These are phyloP conservation scores for Chrysoporthe austroafricana DNA, from an alignment of 2,329 filamentous ascomycete species.

Conservation along the genomic window DNA sequence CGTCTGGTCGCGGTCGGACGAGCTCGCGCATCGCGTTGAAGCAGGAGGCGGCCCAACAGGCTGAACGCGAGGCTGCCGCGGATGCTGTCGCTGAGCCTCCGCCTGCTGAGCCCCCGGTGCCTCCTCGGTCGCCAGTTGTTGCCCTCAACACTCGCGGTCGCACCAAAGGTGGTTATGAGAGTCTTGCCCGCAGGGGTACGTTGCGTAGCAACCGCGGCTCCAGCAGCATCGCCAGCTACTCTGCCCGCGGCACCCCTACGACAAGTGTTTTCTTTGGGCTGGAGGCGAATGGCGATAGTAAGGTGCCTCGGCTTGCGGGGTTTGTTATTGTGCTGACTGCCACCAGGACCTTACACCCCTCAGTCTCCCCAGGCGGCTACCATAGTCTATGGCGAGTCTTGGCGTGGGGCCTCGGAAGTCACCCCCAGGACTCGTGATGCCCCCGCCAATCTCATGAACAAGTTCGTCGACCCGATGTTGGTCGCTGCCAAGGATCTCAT, in stretches of 20 bases:
- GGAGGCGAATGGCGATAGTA: conserved; percentile 13
- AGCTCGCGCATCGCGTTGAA: conserved; percentile 27
- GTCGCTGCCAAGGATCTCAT: conserved; percentile 17
- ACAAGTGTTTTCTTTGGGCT: conserved; percentile 12
- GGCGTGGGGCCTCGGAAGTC: neutral
- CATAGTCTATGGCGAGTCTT: conserved; percentile 15
- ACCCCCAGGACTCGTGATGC: conserved; percentile 23
- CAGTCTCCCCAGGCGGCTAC: conserved; percentile 15
- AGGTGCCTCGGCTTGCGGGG: neutral
- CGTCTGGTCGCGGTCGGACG: conserved; percentile 16
- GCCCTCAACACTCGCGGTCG: conserved; percentile 14
- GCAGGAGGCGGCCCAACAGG: conserved; percentile 13
- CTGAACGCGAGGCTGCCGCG: conserved; percentile 23
- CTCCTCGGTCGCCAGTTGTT: conserved; percentile 11
- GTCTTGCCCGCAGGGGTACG: conserved; percentile 22
- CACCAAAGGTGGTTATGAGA: conserved; percentile 12
- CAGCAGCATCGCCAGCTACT: conserved; percentile 17
- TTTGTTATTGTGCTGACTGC: conserved; percentile 7
- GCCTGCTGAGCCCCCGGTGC: conserved; percentile 13
- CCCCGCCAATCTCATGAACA: conserved; percentile 28
- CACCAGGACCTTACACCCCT: conserved; percentile 18
- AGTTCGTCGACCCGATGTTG: conserved; percentile 25
- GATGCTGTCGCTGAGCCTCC: conserved; percentile 16
- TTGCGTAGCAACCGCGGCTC: conserved; percentile 11
- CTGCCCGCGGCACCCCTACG: neutral